These are phyloP conservation scores for Dissophora globulifera DNA, from an alignment of 192 early-diverging fungal species.

Conservation along the genomic window DNA sequence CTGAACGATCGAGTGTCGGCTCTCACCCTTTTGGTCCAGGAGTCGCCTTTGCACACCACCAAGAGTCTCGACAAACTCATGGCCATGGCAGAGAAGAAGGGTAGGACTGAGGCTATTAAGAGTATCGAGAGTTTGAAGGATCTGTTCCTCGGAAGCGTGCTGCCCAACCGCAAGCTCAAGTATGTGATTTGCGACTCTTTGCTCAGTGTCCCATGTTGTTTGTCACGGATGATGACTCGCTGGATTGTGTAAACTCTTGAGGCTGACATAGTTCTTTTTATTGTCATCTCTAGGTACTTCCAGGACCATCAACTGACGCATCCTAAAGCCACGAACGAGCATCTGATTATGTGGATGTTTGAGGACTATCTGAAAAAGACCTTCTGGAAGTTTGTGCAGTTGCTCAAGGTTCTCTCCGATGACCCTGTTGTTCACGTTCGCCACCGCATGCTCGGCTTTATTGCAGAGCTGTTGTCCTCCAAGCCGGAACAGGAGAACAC, in stretches of 20 bases:
- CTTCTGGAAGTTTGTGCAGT: constrained; percentile 91
- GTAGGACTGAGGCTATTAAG: constrained; percentile 85
- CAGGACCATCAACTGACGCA: constrained; percentile 84
- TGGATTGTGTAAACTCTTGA: no score
- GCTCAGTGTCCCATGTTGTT: no score
- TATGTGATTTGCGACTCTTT: constrained; percentile 13
- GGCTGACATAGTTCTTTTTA: no score
- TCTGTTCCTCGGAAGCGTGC: constrained; percentile 79
- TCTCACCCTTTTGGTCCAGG: constrained; percentile 90
- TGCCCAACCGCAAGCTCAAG: constrained; percentile 90
- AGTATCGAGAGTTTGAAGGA: constrained; percentile 91
- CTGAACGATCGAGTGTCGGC: constrained; percentile 94
- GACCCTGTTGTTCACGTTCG: constrained; percentile 89
- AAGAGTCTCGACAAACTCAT: constrained; percentile 79
- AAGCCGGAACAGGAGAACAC: constrained; percentile 99
- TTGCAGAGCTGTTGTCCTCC: constrained; percentile 78
- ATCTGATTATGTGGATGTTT: constrained; percentile 93
- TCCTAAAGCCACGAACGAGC: constrained; percentile 66
- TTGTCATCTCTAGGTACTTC: constrained; percentile 81
- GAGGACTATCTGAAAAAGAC: constrained; percentile 93
- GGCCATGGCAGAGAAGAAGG: constrained; percentile 91
- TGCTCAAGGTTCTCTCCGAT: constrained; percentile 88
- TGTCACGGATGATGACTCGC: no score
- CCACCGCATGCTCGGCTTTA: constrained; percentile 79
- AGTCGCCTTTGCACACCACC: constrained; percentile 87